Base-by-base conservation (phyloP, 2,329 filamentous ascomycete genomes). In the Davidsoniella neocaledoniae region DNA sequence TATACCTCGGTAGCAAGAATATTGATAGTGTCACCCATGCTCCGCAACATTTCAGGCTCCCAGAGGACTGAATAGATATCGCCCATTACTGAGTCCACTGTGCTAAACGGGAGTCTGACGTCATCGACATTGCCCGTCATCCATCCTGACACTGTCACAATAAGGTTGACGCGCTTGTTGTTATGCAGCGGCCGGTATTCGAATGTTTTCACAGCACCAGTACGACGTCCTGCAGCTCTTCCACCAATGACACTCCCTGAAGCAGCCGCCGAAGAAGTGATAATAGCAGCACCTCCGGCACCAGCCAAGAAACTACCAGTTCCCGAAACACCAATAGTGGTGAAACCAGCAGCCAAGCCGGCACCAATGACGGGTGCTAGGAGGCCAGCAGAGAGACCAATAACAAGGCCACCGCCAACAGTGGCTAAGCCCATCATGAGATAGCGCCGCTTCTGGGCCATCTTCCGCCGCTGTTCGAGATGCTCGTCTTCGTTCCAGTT, bases 121-220 rank as follows among this genome's bases (percentile, higher is more conserved):
- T 98, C 91, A 66, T 98, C 91, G 48, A 94, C 81, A 61, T 94
- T 96, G 59, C 93, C 91, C 39, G 86, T 95, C 83, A 98, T 93
- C 91, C 91, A 98, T 3, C 91, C 91, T 0, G 90, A 87, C 26
- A 98, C 78, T 0, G 91, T 96, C 38, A 98, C 79, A 55, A 98
- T 91, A 26, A 98, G 73, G 58, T 98, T 96, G 38, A 95, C 85
- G 52, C 88, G 76, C 66, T 98, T 98, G 66, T 96, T 96, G 68
- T 98, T 98, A 69, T 96, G 88, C 43, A 98, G 68, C 5, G 91
- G 91, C 42, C 90, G 78, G 62, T 96, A 98, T 64, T 98, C 91
- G 60, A 96, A 98, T 0, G 91, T 98, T 65, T 81, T 87, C 52
- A 98, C 93, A 1, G 88, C 81, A 12, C 91, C 90, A 1, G 85